Percentiles rank a stretch among this genome's conserved stretches.
These are phyloP conservation scores for Vitis hybrid DNA, from an alignment of 177 flowering plant species.

Conservation along the genomic window DNA sequence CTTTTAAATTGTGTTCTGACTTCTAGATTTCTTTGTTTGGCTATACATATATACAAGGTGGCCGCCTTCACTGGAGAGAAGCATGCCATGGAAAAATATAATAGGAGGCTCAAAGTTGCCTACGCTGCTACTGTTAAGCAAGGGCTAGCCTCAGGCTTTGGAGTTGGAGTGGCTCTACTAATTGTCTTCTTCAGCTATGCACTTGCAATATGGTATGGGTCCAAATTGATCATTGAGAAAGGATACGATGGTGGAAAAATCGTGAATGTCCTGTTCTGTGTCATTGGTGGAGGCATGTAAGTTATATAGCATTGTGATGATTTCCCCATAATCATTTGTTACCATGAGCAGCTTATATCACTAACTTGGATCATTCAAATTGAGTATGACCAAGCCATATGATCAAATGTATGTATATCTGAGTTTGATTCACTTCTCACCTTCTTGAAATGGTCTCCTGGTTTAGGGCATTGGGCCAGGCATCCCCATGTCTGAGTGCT, in stretches of 20 bases:
- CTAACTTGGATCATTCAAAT: too few species aligned
- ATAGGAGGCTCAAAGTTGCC: slow-evolving; percentile 42
- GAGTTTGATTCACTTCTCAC: too few species aligned
- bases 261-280: slow-evolving; percentile 54
- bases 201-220: slow-evolving; percentile 74
- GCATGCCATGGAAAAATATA: slow-evolving; percentile 54
- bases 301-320: slow-evolving; percentile 15
- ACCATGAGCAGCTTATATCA: too few species aligned
- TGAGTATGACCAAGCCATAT: too few species aligned
- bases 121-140: slow-evolving; percentile 41
- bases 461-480: slow-evolving; percentile 61
- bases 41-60: slow-evolving; percentile 38
- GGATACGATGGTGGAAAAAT: slow-evolving; percentile 82
- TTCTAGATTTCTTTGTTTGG: too few species aligned
- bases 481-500: slow-evolving; percentile 58
- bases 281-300: slow-evolving; percentile 79
- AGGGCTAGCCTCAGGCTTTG: slow-evolving; percentile 68
- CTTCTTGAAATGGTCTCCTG: not conserved
- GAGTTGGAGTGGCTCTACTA: slow-evolving; percentile 41
- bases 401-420: too few species aligned
- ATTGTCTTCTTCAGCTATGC: slow-evolving; percentile 49
- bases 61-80: slow-evolving; percentile 79
- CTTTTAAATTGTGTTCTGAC: too few species aligned
- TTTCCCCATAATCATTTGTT: too few species aligned
- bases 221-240: slow-evolving; percentile 51